Evolutionary conservation across 371 early-diverging fungal species (phyloP).

Genomic region (Apophysomyces variabilis): DNA sequence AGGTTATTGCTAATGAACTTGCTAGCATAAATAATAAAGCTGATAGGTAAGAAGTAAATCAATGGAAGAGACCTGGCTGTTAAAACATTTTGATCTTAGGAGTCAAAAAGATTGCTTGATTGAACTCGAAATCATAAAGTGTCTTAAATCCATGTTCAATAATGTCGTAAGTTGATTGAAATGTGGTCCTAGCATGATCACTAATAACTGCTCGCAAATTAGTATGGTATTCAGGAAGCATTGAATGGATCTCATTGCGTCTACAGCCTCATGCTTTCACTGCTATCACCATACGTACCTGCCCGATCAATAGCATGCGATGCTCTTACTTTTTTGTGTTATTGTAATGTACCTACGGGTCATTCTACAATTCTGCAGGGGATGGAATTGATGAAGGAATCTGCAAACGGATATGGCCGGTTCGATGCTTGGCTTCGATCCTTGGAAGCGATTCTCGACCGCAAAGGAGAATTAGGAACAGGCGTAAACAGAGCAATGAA

Average conservation of each 20-base stretch:
- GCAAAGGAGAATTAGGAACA: conserved; percentile 72
- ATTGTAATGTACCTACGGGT: conserved; percentile 77
- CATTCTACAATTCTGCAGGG: conserved; percentile 76
- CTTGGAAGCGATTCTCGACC: conserved; percentile 67
- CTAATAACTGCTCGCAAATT: not conserved
- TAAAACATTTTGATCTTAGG: conserved; percentile 33
- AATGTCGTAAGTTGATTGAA: conserved; percentile 52
- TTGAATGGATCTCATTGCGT: conserved; percentile 59
- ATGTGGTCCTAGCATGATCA: not conserved
- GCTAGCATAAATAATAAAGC: conserved; percentile 45
- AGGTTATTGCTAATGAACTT: conserved; percentile 58
- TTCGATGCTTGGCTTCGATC: conserved; percentile 83
- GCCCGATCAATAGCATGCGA: conserved; percentile 79
- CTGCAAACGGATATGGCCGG: conserved; percentile 55
- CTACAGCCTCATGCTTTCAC: conserved; percentile 69
- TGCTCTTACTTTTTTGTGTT: conserved; percentile 80
- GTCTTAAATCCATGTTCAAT: conserved; percentile 75
- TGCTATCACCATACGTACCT: conserved; percentile 73
- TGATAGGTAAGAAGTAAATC: conserved; percentile 25
- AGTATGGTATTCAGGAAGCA: conserved; percentile 53
- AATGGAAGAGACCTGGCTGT: not conserved
- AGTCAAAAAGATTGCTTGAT: conserved; percentile 70
- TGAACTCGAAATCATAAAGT: conserved; percentile 82
- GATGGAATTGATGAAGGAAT: conserved; percentile 57
- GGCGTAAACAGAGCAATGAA: conserved; percentile 68